Conservation (phyloP, 1,284 basidiomycete species). For the Sanguinoderma infundibulare region DNA sequence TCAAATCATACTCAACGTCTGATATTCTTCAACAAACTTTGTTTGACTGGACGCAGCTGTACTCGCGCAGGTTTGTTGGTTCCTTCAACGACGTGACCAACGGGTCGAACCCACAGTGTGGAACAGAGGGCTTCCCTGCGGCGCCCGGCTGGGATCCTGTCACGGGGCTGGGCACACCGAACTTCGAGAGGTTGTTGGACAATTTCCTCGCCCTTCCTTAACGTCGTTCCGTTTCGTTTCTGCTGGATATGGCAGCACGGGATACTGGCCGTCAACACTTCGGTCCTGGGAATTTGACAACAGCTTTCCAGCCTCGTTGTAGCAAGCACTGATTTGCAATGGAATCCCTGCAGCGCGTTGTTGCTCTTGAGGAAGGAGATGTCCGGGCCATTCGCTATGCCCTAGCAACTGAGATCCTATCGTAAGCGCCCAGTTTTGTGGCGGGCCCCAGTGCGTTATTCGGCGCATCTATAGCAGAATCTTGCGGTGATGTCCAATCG, state of each 20-base stretch:
- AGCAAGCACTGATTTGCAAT: too few species aligned
- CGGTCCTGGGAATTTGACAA: background rate
- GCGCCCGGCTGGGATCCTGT: conserved; percentile 43
- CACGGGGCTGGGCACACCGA: conserved; percentile 35
- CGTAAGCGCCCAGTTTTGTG: too few species aligned
- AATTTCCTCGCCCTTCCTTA: conserved; percentile 13
- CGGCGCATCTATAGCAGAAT: too few species aligned
- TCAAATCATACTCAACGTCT: background rate
- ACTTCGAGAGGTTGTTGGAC: conserved; percentile 23
- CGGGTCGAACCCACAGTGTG: conserved; percentile 30
- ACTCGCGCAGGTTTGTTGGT: conserved; percentile 27
- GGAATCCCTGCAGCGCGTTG: too few species aligned
- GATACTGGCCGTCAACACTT: background rate
- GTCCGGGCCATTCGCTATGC: too few species aligned
- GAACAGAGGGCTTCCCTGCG: conserved; percentile 27
- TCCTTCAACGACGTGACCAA: conserved; percentile 49
- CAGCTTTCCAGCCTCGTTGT: too few species aligned
- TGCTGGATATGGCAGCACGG: background rate
- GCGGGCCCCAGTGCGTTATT: too few species aligned
- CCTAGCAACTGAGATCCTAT: too few species aligned
- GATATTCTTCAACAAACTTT: background rate
- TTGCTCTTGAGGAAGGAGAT: too few species aligned
- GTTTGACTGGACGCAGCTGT: conserved; percentile 30
- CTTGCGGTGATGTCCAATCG: too few species aligned
- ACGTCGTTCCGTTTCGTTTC: background rate